Evolutionary conservation across 176 grass and related monocot species (phyloP).

Genomic region (Carex scoparia): DNA sequence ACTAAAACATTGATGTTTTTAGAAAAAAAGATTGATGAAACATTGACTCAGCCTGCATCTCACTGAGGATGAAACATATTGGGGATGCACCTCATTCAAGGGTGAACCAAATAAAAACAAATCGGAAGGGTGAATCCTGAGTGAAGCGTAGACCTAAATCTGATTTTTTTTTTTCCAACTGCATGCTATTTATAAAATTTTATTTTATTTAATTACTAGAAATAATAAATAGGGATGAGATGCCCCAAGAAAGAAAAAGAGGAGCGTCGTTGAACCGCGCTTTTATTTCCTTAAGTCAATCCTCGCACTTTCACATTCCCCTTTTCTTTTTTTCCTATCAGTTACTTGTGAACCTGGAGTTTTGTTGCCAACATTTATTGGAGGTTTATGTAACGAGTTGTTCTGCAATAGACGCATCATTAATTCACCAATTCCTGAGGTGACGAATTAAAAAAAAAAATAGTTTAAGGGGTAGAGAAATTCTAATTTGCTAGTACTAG

Average conservation of each 20-base stretch:
- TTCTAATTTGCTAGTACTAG: not conserved
- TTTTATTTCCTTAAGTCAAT: slow-evolving; percentile 17
- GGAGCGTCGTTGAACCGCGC: not conserved
- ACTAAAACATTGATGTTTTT: too few species aligned
- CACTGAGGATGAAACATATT: too few species aligned
- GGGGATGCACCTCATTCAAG: too few species aligned
- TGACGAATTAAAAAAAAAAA: not conserved
- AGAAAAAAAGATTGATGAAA: too few species aligned
- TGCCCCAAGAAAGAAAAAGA: not conserved
- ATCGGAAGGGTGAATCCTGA: too few species aligned
- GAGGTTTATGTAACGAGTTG: not conserved
- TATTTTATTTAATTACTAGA: too few species aligned
- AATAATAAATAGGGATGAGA: not conserved
- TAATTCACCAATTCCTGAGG: not conserved
- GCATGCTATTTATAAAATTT: too few species aligned
- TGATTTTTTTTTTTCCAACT: too few species aligned
- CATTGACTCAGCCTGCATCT: too few species aligned
- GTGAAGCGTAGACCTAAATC: too few species aligned
- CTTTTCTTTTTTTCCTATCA: not conserved
- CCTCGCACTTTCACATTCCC: not conserved
- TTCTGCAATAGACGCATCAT: not conserved
- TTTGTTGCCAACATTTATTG: not conserved
- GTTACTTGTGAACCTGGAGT: not conserved
- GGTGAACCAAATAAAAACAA: too few species aligned
- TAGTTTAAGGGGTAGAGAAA: not conserved